A percentile compares a stretch with the other conserved stretches of the same genome.
These are phyloP conservation scores for Inga leiocalycina DNA, from an alignment of 306 rosid species.

Conservation along the genomic window DNA sequence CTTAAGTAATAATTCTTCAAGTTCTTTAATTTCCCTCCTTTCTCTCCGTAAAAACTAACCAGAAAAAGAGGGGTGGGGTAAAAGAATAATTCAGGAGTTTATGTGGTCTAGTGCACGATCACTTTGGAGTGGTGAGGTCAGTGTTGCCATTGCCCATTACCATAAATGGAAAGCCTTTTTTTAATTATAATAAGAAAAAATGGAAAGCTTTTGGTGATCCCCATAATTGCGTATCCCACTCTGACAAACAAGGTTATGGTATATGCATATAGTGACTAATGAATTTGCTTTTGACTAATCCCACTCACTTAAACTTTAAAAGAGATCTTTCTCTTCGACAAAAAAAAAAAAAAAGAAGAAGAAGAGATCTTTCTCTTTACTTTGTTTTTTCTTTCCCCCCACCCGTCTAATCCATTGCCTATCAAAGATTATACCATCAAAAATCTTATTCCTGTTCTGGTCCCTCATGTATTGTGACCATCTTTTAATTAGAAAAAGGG, in stretches of 20 bases:
- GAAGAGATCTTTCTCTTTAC: not conserved
- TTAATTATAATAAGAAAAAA: not conserved
- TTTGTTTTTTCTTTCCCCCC: not conserved
- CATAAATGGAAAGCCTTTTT: not conserved
- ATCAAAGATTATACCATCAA: not conserved
- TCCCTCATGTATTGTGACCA: not conserved
- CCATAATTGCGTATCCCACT: conserved; percentile 36
- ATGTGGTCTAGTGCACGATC: not conserved
- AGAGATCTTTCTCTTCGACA: not conserved
- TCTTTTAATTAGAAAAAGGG: not conserved
- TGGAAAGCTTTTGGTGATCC: conserved; percentile 18
- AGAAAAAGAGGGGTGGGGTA: not conserved
- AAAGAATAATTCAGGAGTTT: not conserved
- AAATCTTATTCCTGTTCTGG: not conserved
- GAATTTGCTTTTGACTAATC: conserved; percentile 42
- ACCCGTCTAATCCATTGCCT: not conserved
- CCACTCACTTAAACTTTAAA: conserved; percentile 29
- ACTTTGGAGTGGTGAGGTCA: not conserved
- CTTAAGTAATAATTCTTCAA: not conserved
- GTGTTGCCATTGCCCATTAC: not conserved
- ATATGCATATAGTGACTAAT: conserved; percentile 30
- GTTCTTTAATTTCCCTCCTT: not conserved
- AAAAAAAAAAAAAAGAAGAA: too few species aligned
- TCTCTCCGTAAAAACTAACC: not conserved
- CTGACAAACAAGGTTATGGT: conserved; percentile 14